Conservation (phyloP, 768 basidiomycete species). For the Mycena alexandri region DNA sequence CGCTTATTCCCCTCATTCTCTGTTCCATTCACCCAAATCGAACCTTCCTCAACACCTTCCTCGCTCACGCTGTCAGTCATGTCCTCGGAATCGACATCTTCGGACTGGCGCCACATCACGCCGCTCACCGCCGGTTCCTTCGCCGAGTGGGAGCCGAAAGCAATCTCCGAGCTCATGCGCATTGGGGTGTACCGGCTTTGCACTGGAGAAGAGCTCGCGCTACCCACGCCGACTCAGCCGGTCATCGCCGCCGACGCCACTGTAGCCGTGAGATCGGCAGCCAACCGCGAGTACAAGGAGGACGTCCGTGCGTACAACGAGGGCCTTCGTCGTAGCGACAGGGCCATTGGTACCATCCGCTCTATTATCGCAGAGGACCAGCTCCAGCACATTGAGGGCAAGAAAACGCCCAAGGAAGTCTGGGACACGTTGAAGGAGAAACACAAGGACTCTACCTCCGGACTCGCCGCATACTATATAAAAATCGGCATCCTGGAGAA, state of each 20-base stretch:
- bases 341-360: slow-evolving; percentile 20
- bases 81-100: slow-evolving; percentile 8
- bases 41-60: neutral
- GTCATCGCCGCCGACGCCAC: slow-evolving; percentile 1
- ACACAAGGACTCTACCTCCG: slow-evolving; percentile 8
- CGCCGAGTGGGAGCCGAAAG: slow-evolving; percentile 12
- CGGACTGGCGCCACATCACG: slow-evolving; percentile 13
- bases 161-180: slow-evolving; percentile 24
- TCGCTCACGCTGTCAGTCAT: neutral
- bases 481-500: slow-evolving; percentile 18
- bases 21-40: slow-evolving; percentile 14
- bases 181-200: slow-evolving; percentile 6
- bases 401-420: slow-evolving; percentile 9
- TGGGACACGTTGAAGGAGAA: neutral
- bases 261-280: neutral
- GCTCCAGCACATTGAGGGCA: slow-evolving; percentile 12
- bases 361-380: slow-evolving; percentile 19
- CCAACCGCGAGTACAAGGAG: slow-evolving; percentile 11
- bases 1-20: slow-evolving; percentile 3
- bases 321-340: slow-evolving; percentile 14
- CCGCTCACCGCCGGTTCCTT: slow-evolving; percentile 8
- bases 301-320: slow-evolving; percentile 19
- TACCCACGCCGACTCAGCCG: neutral
- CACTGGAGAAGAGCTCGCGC: slow-evolving; percentile 13
- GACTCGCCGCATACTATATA: slow-evolving; percentile 4